Evolutionary conservation across 768 basidiomycete genomes (phyloP), one percentile per base, ranked within the genome.

Genomic region (Panus rudis): DNA sequence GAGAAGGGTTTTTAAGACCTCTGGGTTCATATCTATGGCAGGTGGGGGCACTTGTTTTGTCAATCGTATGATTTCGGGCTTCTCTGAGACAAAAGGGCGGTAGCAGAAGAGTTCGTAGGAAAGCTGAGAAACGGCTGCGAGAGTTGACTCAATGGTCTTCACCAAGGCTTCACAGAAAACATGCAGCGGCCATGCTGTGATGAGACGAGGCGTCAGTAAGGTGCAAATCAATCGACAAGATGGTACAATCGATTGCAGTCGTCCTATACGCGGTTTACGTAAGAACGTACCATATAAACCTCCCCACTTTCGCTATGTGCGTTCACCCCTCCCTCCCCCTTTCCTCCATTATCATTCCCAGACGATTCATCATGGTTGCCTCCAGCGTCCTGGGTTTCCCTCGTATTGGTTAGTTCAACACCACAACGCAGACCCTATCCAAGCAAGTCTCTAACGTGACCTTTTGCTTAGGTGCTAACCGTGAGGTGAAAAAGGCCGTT

Each of bases 401-500:
- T 53, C 70, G 76, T 53, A 74, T 78, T 64, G 75, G 76, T 68
- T 48, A 48, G 61, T 59, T 14, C 12, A 25, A 21, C 27, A 26
- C 23, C 12, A 11, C 20, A 27, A 26, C 19, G 4, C 33, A 7
- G 22, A 31, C 12, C 26, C 22, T 26, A 30, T 17, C 31, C 17
- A 46, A 22, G 24, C 21, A 28, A 12, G 13, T 34, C 21, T 25
- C 39, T 28, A 38, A n/a, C n/a, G n/a, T n/a, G n/a, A 28, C 28
- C 16, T 20, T 37, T 44, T 41, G 6, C 37, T 19, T 52, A 92
- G 91, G 91, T 71, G 84, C 83, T 46, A 84, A 92, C 71, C 89
- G 89, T 69, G 91, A 94, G 70, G 79, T 93, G 50, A 96, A 96
- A 72, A 94, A 97, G 74, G 92, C 92, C 52, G 89, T 96, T 59